These are phyloP conservation scores for Stagonosporopsis cucurbitacearum DNA, from an alignment of 2,329 filamentous ascomycete species.

Conservation along the genomic window DNA sequence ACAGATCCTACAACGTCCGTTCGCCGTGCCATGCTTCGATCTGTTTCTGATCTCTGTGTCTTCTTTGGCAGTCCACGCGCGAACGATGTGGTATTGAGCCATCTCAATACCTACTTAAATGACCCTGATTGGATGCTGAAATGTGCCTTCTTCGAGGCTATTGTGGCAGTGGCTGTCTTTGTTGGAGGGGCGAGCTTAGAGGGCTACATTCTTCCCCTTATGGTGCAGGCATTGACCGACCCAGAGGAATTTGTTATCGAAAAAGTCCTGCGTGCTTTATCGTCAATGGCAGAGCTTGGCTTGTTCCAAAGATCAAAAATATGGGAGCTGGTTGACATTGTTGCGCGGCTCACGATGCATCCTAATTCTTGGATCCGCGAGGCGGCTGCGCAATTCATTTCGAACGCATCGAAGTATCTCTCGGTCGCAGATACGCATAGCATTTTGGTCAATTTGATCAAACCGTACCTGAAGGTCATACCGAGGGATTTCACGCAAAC, in stretches of 20 bases:
- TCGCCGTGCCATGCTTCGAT: constrained; percentile 86
- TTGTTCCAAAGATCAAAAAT: constrained; percentile 82
- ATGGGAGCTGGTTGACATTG: constrained; percentile 86
- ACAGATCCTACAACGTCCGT: constrained; percentile 88
- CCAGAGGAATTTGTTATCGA: constrained; percentile 94
- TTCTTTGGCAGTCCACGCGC: constrained; percentile 93
- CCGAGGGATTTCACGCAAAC: constrained; percentile 74
- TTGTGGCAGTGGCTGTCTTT: constrained; percentile 90
- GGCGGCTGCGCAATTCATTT: constrained; percentile 82
- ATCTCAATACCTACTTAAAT: constrained; percentile 96
- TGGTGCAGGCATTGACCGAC: constrained; percentile 93
- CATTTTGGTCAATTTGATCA: constrained; percentile 79
- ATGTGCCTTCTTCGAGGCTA: constrained; percentile 94
- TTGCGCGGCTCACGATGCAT: constrained; percentile 86
- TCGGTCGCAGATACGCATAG: constrained; percentile 83
- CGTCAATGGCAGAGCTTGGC: constrained; percentile 85
- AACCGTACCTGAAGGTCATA: constrained; percentile 79
- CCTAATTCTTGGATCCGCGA: constrained; percentile 96
- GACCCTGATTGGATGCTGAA: constrained; percentile 96
- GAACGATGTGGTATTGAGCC: constrained; percentile 94
- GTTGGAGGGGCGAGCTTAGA: constrained; percentile 88
- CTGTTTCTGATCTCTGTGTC: constrained; percentile 88
- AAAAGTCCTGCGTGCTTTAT: constrained; percentile 84
- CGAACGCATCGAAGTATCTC: constrained; percentile 75
- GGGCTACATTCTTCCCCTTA: constrained; percentile 92